Evolutionary conservation across 176 grass and related monocot species (phyloP).

Genomic region (Cymbopogon citratus): DNA sequence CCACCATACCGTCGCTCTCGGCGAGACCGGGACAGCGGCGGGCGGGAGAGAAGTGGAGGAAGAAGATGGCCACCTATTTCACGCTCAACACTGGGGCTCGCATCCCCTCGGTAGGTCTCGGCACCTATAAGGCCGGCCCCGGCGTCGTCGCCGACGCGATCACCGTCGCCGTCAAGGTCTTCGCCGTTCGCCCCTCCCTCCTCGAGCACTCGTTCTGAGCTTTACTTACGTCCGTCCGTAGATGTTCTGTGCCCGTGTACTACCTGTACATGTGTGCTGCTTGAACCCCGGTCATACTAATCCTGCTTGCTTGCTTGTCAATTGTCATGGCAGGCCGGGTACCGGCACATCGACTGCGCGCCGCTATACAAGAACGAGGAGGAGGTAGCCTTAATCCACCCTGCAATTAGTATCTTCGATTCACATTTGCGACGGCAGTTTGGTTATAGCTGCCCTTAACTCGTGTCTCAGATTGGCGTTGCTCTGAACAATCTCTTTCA

Average conservation of each 20-base stretch:
- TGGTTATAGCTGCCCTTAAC: not conserved
- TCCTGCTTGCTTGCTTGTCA: not conserved
- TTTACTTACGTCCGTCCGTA: not conserved
- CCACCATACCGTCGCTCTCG: too few species aligned
- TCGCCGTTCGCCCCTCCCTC: not conserved
- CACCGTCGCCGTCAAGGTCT: slow-evolving; percentile 56
- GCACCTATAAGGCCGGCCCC: slow-evolving; percentile 56
- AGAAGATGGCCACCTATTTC: slow-evolving; percentile 45
- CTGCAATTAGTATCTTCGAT: not conserved
- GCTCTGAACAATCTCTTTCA: slow-evolving; percentile 55
- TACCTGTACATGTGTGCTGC: not conserved
- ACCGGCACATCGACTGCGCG: slow-evolving; percentile 81
- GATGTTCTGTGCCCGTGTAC: not conserved
- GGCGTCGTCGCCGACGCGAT: slow-evolving; percentile 51
- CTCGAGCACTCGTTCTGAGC: not conserved
- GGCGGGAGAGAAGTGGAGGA: too few species aligned
- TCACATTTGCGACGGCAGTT: not conserved
- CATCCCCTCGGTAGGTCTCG: slow-evolving; percentile 75
- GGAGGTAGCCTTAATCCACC: slow-evolving; percentile 38
- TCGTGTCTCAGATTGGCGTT: slow-evolving; percentile 42
- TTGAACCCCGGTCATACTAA: not conserved
- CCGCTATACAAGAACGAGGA: slow-evolving; percentile 60
- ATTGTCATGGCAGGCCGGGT: slow-evolving; percentile 53
- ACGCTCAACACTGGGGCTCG: slow-evolving; percentile 70
- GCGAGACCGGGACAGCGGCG: too few species aligned